These are phyloP conservation scores for Exophiala spinifera DNA, from an alignment of 2,329 filamentous ascomycete genomes.

Conservation along the genomic window DNA sequence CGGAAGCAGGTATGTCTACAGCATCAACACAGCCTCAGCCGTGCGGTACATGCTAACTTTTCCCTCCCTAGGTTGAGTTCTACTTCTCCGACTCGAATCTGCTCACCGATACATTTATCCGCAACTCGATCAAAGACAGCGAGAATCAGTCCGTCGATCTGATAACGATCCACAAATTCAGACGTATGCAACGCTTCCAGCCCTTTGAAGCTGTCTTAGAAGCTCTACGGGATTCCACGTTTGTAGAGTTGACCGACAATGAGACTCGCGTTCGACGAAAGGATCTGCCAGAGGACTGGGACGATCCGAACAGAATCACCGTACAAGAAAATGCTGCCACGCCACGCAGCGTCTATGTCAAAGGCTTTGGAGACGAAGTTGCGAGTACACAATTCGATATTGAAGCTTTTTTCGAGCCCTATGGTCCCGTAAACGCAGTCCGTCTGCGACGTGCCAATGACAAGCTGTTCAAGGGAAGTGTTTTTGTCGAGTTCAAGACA, in stretches of 20 bases:
- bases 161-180: constrained; percentile 77
- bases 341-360: constrained; percentile 78
- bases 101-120: constrained; percentile 81
- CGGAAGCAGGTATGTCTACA: constrained; percentile 65
- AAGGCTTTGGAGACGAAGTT: constrained; percentile 87
- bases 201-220: constrained; percentile 78
- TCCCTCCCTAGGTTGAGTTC: constrained; percentile 70
- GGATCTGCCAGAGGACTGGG: constrained; percentile 55
- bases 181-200: constrained; percentile 94
- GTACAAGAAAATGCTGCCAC: constrained; percentile 64
- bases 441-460: constrained; percentile 76
- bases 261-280: constrained; percentile 75
- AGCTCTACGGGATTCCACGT: constrained; percentile 73
- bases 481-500: constrained; percentile 86
- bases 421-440: constrained; percentile 74
- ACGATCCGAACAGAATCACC: constrained; percentile 51
- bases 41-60: not conserved
- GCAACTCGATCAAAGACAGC: constrained; percentile 70
- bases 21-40: not conserved
- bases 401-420: constrained; percentile 83
- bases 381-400: constrained; percentile 86
- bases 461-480: constrained; percentile 87
- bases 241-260: constrained; percentile 70
- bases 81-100: constrained; percentile 94
- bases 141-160: constrained; percentile 80